Percentiles rank a stretch among this genome's conserved stretches.
phyloP scores from a whole-genome alignment of 2,329 filamentous ascomycete genomes.

The Colletotrichum caudatum region DNA sequence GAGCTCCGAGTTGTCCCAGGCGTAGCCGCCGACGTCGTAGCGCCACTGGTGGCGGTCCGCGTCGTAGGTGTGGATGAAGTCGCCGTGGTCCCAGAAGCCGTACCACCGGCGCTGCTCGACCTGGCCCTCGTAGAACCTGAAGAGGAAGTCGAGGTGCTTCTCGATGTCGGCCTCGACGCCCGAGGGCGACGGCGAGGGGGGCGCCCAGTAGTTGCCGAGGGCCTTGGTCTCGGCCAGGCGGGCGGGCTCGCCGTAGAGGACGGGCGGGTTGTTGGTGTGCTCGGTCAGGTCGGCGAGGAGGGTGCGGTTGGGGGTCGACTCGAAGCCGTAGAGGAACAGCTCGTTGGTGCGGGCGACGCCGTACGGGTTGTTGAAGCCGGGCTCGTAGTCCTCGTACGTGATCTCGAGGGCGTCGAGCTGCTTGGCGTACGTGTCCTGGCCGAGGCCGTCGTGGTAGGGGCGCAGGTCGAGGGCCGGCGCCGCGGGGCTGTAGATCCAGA shows the following conservation, averaged over 20 bases:
- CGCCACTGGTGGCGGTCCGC: slow-evolving; percentile 69
- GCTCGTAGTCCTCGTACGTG: slow-evolving; percentile 73
- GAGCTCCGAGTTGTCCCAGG: slow-evolving; percentile 74
- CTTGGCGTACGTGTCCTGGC: slow-evolving; percentile 66
- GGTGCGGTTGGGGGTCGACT: slow-evolving; percentile 62
- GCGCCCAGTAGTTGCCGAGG: slow-evolving; percentile 67
- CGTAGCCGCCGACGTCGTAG: slow-evolving; percentile 73
- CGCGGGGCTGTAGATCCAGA: slow-evolving; percentile 71
- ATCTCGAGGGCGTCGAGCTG: slow-evolving; percentile 71
- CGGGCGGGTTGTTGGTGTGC: slow-evolving; percentile 64
- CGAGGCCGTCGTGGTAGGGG: slow-evolving; percentile 69
- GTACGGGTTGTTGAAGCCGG: slow-evolving; percentile 65
- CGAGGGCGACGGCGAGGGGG: slow-evolving; percentile 44
- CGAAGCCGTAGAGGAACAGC: slow-evolving; percentile 65
- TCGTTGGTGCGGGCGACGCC: slow-evolving; percentile 71
- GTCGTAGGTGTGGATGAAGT: slow-evolving; percentile 74
- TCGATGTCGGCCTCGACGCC: slow-evolving; percentile 59
- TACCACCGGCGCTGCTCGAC: slow-evolving; percentile 71
- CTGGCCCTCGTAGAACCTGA: slow-evolving; percentile 67
- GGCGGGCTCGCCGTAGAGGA: slow-evolving; percentile 60
- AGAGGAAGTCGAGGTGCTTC: slow-evolving; percentile 66
- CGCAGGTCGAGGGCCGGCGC: slow-evolving; percentile 67
- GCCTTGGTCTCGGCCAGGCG: slow-evolving; percentile 65
- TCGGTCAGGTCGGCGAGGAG: slow-evolving; percentile 57
- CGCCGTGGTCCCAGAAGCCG: slow-evolving; percentile 72